Evolutionary conservation across 2,329 filamentous ascomycete genomes (phyloP).

Genomic region (Epichloe hybrida): DNA sequence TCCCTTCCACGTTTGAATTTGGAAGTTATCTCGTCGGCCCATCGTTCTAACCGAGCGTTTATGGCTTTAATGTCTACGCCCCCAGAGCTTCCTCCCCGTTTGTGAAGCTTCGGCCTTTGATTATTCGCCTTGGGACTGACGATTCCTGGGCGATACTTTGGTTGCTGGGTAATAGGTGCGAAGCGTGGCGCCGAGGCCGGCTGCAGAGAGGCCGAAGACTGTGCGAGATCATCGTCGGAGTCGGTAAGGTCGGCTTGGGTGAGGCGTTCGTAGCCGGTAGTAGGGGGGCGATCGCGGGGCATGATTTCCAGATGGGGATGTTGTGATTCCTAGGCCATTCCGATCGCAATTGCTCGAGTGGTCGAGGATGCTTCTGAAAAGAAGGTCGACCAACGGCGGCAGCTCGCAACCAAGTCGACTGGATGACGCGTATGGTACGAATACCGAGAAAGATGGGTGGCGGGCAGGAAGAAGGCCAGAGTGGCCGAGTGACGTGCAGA

Average conservation of each 20-base stretch:
- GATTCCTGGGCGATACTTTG: slow-evolving; percentile 47
- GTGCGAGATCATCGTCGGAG: slow-evolving; percentile 49
- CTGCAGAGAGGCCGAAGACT: slow-evolving; percentile 42
- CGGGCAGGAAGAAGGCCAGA: not conserved
- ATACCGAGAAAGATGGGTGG: not conserved
- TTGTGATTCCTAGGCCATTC: slow-evolving; percentile 2
- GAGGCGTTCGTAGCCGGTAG: slow-evolving; percentile 74
- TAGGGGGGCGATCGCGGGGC: slow-evolving; percentile 56
- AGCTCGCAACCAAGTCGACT: not conserved
- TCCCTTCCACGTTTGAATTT: slow-evolving; percentile 83
- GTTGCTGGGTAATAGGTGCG: slow-evolving; percentile 49
- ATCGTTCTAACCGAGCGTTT: slow-evolving; percentile 85
- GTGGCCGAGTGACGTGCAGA: not conserved
- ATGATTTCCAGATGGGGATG: slow-evolving; percentile 25
- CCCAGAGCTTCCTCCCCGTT: slow-evolving; percentile 53
- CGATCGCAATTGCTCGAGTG: not conserved
- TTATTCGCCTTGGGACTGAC: slow-evolving; percentile 33
- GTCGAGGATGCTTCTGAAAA: too few species aligned
- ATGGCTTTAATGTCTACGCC: slow-evolving; percentile 97
- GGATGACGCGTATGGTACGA: not conserved
- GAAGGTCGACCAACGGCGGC: not conserved
- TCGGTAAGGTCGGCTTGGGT: slow-evolving; percentile 69
- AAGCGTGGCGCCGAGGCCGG: slow-evolving; percentile 47
- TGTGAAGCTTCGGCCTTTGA: slow-evolving; percentile 29
- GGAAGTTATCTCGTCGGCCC: slow-evolving; percentile 95